phyloP scores from a whole-genome alignment of 192 early-diverging fungal genomes.

The Backusella tuberculispora region DNA sequence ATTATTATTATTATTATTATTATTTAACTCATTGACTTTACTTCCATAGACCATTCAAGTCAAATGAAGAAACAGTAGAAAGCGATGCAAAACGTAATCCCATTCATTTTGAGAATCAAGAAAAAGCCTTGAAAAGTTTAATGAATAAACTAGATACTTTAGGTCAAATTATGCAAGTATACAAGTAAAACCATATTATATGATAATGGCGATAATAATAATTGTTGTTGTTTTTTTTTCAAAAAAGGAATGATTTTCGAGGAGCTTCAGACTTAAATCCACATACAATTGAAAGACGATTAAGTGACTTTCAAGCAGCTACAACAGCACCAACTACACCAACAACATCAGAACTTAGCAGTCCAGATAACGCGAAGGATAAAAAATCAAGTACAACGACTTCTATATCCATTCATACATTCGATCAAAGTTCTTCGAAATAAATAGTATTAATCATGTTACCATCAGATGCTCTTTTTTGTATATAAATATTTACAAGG shows the following conservation, averaged over 20 bases:
- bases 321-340: neutral
- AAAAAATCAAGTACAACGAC: neutral
- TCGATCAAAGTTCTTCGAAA: neutral
- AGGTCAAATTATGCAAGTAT: conserved; percentile 29
- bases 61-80: conserved; percentile 20
- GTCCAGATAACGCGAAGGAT: neutral
- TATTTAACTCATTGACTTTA: neutral
- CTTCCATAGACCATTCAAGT: neutral
- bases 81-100: conserved; percentile 25
- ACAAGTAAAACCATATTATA: neutral
- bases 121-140: neutral
- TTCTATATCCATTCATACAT: neutral
- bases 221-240: too few species aligned
- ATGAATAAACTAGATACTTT: conserved; percentile 21
- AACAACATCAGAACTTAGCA: neutral
- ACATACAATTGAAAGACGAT: neutral
- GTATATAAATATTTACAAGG: too few species aligned
- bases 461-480: too few species aligned
- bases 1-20: neutral
- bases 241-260: conserved; percentile 17
- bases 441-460: neutral
- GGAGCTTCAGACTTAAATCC: conserved; percentile 15
- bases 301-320: neutral
- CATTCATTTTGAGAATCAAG: conserved; percentile 22
- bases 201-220: too few species aligned